Evolutionary conservation across 1,139 yeast genomes (phyloP).

Genomic region (Yamadazyma atmosphaerica): DNA sequence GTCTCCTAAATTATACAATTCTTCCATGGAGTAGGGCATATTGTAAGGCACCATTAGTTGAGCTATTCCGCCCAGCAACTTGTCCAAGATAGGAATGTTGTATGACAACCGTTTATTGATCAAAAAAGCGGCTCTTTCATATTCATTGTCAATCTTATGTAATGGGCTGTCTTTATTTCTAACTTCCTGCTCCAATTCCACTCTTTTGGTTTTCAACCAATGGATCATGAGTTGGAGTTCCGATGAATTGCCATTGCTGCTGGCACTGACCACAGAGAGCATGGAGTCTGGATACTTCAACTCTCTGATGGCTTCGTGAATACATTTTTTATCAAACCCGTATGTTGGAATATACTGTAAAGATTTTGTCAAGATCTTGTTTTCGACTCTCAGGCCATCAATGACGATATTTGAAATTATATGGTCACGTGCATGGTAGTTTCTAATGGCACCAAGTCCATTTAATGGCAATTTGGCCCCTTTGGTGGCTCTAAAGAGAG

Average conservation of each 20-base stretch:
- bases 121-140: constrained; percentile 57
- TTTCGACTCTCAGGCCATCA: constrained; percentile 30
- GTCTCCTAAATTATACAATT: constrained; percentile 69
- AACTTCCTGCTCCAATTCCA: constrained; percentile 35
- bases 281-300: constrained; percentile 69
- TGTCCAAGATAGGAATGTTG: constrained; percentile 53
- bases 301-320: constrained; percentile 61
- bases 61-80: constrained; percentile 52
- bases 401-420: constrained; percentile 34
- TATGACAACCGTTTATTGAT: constrained; percentile 61
- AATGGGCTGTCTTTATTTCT: constrained; percentile 24
- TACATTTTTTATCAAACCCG: constrained; percentile 68
- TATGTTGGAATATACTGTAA: constrained; percentile 58
- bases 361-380: constrained; percentile 35
- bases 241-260: constrained; percentile 30
- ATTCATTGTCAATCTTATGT: constrained; percentile 42
- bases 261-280: constrained; percentile 50
- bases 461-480: not conserved
- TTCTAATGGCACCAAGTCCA: not conserved
- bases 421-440: constrained; percentile 40
- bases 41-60: constrained; percentile 57
- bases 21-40: constrained; percentile 52
- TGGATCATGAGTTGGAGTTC: constrained; percentile 49
- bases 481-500: not conserved
- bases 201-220: constrained; percentile 43